A percentile compares a stretch with the other conserved stretches of the same genome.
These are phyloP conservation scores for Backusella westeae DNA, from an alignment of 192 early-diverging fungal species.

Conservation along the genomic window DNA sequence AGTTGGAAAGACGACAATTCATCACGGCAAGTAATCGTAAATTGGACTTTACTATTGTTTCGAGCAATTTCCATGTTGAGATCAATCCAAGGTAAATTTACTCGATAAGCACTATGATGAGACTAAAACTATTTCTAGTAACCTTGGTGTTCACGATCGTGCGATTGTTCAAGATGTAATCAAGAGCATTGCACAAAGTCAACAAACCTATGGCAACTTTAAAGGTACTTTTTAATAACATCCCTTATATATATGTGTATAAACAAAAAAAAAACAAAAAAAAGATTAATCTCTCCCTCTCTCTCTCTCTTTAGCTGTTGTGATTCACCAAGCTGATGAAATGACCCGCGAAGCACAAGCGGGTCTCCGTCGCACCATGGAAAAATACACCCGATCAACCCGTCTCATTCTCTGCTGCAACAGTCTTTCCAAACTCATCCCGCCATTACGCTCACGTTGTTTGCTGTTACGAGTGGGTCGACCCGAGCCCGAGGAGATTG, in stretches of 20 bases:
- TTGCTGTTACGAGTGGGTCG: conserved; percentile 84
- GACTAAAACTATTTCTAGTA: conserved; percentile 47
- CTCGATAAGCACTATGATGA: no score
- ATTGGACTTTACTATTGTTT: conserved; percentile 82
- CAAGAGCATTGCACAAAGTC: conserved; percentile 96
- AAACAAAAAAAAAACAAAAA: no score
- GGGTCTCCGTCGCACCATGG: conserved; percentile 98
- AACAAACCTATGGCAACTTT: conserved; percentile 85
- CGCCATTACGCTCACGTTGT: conserved; percentile 90
- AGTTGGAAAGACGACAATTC: conserved; percentile 85
- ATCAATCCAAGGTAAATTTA: conserved; percentile 82
- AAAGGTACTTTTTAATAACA: conserved; percentile 60
- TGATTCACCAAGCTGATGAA: conserved; percentile 92
- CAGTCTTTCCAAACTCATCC: conserved; percentile 87
- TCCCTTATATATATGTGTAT: no score
- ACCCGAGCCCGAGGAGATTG: conserved; percentile 76
- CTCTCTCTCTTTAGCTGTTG: conserved; percentile 60
- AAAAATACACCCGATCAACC: conserved; percentile 94
- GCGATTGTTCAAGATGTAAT: conserved; percentile 92
- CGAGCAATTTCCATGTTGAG: conserved; percentile 96
- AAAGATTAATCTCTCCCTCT: not conserved
- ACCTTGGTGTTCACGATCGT: conserved; percentile 94
- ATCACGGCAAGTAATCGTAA: conserved; percentile 83
- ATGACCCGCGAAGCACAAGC: conserved; percentile 92
- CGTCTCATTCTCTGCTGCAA: conserved; percentile 93